These are phyloP conservation scores for Trametes cinnabarina DNA, from an alignment of 768 basidiomycete genomes.

Conservation along the genomic window DNA sequence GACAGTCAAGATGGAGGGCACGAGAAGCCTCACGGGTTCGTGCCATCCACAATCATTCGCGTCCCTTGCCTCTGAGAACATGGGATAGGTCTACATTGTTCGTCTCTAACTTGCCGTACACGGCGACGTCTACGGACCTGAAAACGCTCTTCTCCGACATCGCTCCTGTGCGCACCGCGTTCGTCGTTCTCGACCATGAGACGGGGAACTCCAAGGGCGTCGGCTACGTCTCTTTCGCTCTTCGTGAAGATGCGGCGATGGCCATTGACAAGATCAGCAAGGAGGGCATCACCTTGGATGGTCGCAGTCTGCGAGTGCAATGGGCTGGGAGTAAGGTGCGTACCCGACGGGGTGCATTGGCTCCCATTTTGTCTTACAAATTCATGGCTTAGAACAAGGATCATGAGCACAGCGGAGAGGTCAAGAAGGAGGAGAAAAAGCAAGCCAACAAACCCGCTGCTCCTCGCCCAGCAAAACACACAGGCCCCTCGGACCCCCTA, in stretches of 20 bases:
- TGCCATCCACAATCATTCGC: background rate
- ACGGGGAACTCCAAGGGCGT: constrained; percentile 86
- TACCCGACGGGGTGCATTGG: background rate
- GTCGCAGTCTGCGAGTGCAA: constrained; percentile 67
- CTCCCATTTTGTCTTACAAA: too few species aligned
- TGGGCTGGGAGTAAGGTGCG: constrained; percentile 81
- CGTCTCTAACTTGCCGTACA: constrained; percentile 89
- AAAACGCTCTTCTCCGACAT: constrained; percentile 93
- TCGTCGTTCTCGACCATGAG: constrained; percentile 82
- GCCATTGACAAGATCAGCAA: constrained; percentile 64
- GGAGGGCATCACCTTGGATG: constrained; percentile 64
- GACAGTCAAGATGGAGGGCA: constrained; percentile 8
- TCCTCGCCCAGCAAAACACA: constrained; percentile 25
- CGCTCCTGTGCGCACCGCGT: constrained; percentile 90
- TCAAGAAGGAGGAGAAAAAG: constrained; percentile 35
- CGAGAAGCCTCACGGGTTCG: constrained; percentile 17
- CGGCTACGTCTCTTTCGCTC: constrained; percentile 91
- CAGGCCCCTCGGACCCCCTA: constrained; percentile 60
- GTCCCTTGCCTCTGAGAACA: background rate
- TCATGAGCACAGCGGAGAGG: constrained; percentile 32
- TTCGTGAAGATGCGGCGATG: constrained; percentile 82
- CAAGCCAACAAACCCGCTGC: constrained; percentile 38
- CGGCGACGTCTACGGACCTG: constrained; percentile 86
- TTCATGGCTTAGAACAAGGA: constrained; percentile 42
- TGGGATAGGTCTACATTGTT: constrained; percentile 77